These are phyloP conservation scores for Podila clonocystis DNA, from an alignment of 192 early-diverging fungal genomes.

Conservation along the genomic window DNA sequence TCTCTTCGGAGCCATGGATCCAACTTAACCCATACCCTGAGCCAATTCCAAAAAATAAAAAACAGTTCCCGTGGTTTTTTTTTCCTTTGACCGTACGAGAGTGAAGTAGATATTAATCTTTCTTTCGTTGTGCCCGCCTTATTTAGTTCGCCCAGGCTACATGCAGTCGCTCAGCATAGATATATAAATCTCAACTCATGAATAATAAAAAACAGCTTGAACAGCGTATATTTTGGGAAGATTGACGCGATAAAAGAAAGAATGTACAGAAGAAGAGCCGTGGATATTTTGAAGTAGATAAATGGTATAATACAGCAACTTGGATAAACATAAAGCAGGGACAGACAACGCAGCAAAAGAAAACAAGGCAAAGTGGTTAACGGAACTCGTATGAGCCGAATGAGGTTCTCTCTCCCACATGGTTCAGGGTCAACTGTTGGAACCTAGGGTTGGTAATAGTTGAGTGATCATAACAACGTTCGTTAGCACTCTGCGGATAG, in stretches of 20 bases:
- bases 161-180: background rate
- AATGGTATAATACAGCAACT: slow-evolving; percentile 1
- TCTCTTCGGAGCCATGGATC: slow-evolving; percentile 48
- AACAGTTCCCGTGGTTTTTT: background rate
- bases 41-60: slow-evolving; percentile 13
- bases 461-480: background rate
- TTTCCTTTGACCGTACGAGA: background rate
- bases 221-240: too few species aligned
- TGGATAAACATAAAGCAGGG: too few species aligned
- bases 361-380: background rate
- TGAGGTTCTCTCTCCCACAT: slow-evolving; percentile 11
- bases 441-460: slow-evolving; percentile 20
- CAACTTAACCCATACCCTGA: slow-evolving; percentile 55
- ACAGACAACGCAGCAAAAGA: background rate
- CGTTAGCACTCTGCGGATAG: too few species aligned
- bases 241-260: too few species aligned
- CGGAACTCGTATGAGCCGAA: slow-evolving; percentile 31
- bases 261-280: too few species aligned
- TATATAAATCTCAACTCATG: too few species aligned
- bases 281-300: too few species aligned
- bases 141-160: background rate
- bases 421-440: slow-evolving; percentile 32
- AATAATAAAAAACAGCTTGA: too few species aligned
- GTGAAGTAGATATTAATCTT: background rate
- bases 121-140: background rate